Evolutionary conservation across 139 green algal genomes (phyloP).

Genomic region (Closterium sp.): DNA sequence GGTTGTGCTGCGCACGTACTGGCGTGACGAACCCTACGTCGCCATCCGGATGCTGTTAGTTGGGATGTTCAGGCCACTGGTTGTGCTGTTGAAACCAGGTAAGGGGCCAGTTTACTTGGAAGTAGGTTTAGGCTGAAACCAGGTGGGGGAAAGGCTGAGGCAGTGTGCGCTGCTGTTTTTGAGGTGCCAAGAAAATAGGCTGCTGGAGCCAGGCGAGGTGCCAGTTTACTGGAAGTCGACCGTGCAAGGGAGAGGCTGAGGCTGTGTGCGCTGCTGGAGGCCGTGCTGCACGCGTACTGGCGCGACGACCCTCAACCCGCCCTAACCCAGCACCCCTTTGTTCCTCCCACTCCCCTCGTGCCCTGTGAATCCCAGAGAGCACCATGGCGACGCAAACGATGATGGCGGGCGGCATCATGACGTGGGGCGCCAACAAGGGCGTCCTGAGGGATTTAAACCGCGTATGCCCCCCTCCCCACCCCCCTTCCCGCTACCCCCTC

Average conservation of each 20-base stretch:
- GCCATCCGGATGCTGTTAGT: conserved; percentile 27
- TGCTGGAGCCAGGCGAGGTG: no score
- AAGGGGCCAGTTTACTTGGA: no score
- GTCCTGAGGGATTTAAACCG: no score
- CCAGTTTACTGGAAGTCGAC: no score
- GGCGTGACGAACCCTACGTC: neutral
- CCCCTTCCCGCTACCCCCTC: neutral
- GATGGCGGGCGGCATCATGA: conserved; percentile 30
- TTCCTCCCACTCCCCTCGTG: neutral
- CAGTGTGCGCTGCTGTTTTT: no score
- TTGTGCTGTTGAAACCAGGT: conserved; percentile 9
- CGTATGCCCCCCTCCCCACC: neutral
- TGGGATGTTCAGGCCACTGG: conserved; percentile 22
- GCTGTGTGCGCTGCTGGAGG: conserved; percentile 18
- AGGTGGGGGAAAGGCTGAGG: no score
- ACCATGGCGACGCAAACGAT: conserved; percentile 10
- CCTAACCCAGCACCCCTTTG: no score
- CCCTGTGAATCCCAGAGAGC: conserved; percentile 1
- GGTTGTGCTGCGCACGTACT: no score
- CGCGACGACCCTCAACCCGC: conserved; percentile 16
- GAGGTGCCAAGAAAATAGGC: no score
- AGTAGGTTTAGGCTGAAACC: no score
- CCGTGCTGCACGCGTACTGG: conserved; percentile 27
- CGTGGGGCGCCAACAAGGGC: conserved; percentile 21
- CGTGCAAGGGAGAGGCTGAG: no score